phyloP scores from a whole-genome alignment of 1,284 basidiomycete genomes.

The Apiotrichum gracile region DNA sequence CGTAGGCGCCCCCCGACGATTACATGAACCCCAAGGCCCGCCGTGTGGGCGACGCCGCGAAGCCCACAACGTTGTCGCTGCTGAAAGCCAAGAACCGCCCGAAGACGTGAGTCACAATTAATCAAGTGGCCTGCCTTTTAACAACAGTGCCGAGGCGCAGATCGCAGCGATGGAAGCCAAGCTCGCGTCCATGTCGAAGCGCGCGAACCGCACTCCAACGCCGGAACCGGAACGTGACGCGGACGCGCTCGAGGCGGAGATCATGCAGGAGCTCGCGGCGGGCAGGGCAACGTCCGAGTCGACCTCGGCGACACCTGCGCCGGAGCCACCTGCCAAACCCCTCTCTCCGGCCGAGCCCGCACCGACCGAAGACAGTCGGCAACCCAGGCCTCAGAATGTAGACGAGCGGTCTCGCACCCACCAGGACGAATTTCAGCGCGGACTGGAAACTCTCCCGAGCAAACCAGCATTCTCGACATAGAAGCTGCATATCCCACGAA shows the following conservation, averaged over 20 bases:
- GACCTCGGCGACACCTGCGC: neutral
- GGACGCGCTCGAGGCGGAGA: constrained; percentile 15
- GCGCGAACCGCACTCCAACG: constrained; percentile 13
- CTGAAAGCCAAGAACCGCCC: constrained; percentile 64
- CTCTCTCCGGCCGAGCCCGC: too few relatives aligned
- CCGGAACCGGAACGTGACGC: constrained; percentile 11
- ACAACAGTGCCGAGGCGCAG: constrained; percentile 68
- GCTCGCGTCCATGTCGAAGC: constrained; percentile 65
- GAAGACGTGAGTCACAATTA: constrained; percentile 52
- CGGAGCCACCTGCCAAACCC: too few relatives aligned
- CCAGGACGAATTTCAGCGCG: constrained; percentile 21
- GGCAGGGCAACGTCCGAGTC: constrained; percentile 9
- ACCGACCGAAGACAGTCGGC: too few relatives aligned
- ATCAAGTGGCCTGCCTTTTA: constrained; percentile 2
- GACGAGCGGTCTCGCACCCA: neutral
- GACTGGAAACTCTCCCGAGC: constrained; percentile 33
- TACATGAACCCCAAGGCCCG: constrained; percentile 5
- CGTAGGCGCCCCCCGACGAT: constrained; percentile 13
- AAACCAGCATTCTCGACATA: constrained; percentile 26
- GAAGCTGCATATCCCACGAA: neutral
- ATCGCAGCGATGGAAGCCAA: constrained; percentile 96
- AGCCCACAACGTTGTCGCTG: constrained; percentile 80
- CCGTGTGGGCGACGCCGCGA: constrained; percentile 51
- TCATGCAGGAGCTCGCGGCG: constrained; percentile 13
- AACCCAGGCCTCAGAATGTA: neutral